phyloP scores from a whole-genome alignment of 1,284 basidiomycete genomes.

The Leccinum griseonigrum region DNA sequence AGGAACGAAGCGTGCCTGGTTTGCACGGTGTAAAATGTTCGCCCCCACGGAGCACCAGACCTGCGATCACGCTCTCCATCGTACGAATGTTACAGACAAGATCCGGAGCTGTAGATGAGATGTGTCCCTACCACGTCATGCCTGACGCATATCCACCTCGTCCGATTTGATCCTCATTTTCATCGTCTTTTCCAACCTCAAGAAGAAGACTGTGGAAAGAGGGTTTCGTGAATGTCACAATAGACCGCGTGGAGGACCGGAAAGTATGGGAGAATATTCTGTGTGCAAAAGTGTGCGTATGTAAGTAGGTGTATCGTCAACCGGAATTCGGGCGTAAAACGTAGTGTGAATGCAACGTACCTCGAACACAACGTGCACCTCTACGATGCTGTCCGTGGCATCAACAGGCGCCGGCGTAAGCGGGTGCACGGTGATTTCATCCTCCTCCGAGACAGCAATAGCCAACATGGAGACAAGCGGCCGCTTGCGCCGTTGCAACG shows the following conservation, averaged over 20 bases:
- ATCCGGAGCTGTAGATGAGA: too few species aligned
- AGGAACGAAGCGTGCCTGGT: too few species aligned
- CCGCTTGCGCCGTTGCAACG: conserved; percentile 34
- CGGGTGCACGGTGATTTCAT: not conserved
- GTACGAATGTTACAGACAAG: too few species aligned
- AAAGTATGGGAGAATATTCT: conserved; percentile 67
- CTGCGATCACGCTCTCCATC: too few species aligned
- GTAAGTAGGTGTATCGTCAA: not conserved
- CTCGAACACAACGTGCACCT: conserved; percentile 52
- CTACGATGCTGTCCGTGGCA: conserved; percentile 21
- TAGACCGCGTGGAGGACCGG: conserved; percentile 59
- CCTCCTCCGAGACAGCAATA: not conserved
- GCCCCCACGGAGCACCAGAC: too few species aligned
- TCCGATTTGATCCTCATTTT: not conserved
- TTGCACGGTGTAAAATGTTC: too few species aligned
- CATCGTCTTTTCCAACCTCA: not conserved
- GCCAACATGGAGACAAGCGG: not conserved
- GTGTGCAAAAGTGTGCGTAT: not conserved
- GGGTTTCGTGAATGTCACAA: conserved; percentile 47
- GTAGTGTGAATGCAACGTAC: conserved; percentile 32
- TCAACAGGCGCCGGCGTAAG: not conserved
- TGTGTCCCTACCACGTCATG: not conserved
- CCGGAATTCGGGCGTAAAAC: not conserved
- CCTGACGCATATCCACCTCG: not conserved
- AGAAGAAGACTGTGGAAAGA: conserved; percentile 13